A percentile compares a stretch with the other conserved stretches of the same genome.
phyloP scores from a whole-genome alignment of 116 monocot genomes.

The Zostera marina region DNA sequence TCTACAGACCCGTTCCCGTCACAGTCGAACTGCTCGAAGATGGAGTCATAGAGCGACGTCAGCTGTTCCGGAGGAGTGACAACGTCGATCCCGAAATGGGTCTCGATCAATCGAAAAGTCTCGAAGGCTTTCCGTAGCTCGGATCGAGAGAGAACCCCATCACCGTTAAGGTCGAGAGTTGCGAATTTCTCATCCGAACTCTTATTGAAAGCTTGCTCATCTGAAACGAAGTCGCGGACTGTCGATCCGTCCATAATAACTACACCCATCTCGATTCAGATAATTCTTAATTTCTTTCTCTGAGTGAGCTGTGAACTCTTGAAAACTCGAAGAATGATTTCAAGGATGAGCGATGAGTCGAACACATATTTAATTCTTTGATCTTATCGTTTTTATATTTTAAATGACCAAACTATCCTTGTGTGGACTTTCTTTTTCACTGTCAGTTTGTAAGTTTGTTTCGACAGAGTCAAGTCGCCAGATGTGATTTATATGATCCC shows the following conservation, averaged over 20 bases:
- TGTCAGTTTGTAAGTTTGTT: too few species aligned
- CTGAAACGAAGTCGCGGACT: constrained; percentile 47
- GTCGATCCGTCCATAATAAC: constrained; percentile 73
- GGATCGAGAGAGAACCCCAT: constrained; percentile 52
- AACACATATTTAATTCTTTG: too few species aligned
- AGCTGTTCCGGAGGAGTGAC: constrained; percentile 41
- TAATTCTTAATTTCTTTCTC: not conserved
- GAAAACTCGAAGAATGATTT: too few species aligned
- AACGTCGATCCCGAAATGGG: constrained; percentile 61
- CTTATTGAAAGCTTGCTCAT: constrained; percentile 52
- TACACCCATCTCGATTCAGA: constrained; percentile 48
- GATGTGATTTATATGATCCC: too few species aligned
- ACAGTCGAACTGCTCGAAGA: constrained; percentile 77
- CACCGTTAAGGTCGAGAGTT: constrained; percentile 66
- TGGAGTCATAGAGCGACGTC: constrained; percentile 61
- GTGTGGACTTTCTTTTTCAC: too few species aligned
- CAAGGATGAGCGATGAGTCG: too few species aligned
- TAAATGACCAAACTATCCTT: too few species aligned
- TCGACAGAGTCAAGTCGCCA: too few species aligned
- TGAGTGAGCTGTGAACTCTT: too few species aligned
- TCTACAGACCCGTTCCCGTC: constrained; percentile 69
- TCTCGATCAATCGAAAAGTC: constrained; percentile 23
- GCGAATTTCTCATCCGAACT: constrained; percentile 50
- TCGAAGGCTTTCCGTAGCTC: constrained; percentile 28
- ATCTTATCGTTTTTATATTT: too few species aligned